These are phyloP conservation scores for Psilocybe cyanescens DNA, from an alignment of 768 basidiomycete species.

Conservation along the genomic window DNA sequence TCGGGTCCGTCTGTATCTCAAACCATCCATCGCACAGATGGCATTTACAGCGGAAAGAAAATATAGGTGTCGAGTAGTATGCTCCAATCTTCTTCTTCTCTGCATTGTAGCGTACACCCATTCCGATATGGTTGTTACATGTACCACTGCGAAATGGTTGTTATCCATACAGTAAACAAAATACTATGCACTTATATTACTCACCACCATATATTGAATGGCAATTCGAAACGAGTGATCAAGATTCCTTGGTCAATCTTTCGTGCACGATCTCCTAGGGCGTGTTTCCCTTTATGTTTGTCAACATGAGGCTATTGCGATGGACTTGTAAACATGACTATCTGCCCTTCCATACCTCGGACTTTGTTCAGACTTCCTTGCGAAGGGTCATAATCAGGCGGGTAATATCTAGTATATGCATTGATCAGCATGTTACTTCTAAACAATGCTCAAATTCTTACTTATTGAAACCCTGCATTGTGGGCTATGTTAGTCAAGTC, in stretches of 20 bases:
- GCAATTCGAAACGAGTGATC: slow-evolving; percentile 93
- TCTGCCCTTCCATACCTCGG: slow-evolving; percentile 49
- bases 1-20: slow-evolving; percentile 96
- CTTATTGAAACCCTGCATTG: slow-evolving; percentile 56
- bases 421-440: slow-evolving; percentile 5
- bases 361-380: slow-evolving; percentile 75
- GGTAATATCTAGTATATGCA: slow-evolving; percentile 44
- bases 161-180: too few relatives aligned
- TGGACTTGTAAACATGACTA: background rate
- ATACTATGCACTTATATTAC: slow-evolving; percentile 24
- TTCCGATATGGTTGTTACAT: slow-evolving; percentile 96
- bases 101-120: slow-evolving; percentile 99
- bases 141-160: slow-evolving; percentile 59
- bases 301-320: background rate
- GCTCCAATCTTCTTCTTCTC: slow-evolving; percentile 97
- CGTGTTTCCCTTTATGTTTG: slow-evolving; percentile 78
- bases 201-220: slow-evolving; percentile 97
- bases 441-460: slow-evolving; percentile 11
- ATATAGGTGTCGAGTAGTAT: slow-evolving; percentile 96
- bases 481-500: background rate
- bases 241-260: slow-evolving; percentile 97
- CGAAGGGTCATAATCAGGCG: slow-evolving; percentile 53
- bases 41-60: slow-evolving; percentile 96
- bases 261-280: slow-evolving; percentile 88
- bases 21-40: slow-evolving; percentile 97